Evolutionary conservation across 1,284 basidiomycete genomes (phyloP).

Genomic region (Ganoderma leucocontextum): DNA sequence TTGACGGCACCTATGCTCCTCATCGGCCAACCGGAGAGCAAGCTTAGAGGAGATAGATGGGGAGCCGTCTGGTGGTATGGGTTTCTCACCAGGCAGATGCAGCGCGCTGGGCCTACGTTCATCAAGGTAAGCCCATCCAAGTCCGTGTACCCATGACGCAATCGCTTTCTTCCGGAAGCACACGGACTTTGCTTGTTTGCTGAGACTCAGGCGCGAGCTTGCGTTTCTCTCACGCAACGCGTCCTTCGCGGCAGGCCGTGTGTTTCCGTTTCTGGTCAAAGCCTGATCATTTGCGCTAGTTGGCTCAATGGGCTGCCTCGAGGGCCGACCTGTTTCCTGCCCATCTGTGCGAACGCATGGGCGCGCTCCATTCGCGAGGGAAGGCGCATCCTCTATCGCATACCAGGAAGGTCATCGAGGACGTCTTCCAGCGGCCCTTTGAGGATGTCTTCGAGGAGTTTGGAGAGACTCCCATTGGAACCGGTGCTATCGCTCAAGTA

Average conservation of each 20-base stretch:
- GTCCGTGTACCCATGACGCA: conserved; percentile 4
- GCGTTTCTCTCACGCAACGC: background rate
- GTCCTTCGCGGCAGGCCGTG: background rate
- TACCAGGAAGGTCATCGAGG: conserved; percentile 86
- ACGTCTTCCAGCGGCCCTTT: conserved; percentile 85
- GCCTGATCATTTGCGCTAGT: conserved; percentile 50
- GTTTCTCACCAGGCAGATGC: conserved; percentile 90
- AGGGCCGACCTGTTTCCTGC: conserved; percentile 94
- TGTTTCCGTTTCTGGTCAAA: background rate
- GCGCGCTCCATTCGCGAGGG: conserved; percentile 90
- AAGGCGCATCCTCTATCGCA: conserved; percentile 85
- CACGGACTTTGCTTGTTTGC: background rate
- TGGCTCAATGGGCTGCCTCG: conserved; percentile 98
- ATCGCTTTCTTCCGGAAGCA: conserved; percentile 2
- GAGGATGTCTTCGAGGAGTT: conserved; percentile 94
- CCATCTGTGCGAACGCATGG: conserved; percentile 89
- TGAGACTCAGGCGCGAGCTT: background rate
- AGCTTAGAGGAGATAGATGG: conserved; percentile 76
- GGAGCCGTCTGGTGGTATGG: conserved; percentile 97
- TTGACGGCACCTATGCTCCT: conserved; percentile 87
- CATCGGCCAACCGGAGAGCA: conserved; percentile 68
- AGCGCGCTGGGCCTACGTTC: conserved; percentile 95
- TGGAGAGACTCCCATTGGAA: conserved; percentile 88
- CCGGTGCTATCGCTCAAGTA: conserved; percentile 98
- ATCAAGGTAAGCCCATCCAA: conserved; percentile 76